Base-by-base conservation (phyloP, 1,284 basidiomycete species). In the Phellopilus nigrolimitatus region DNA sequence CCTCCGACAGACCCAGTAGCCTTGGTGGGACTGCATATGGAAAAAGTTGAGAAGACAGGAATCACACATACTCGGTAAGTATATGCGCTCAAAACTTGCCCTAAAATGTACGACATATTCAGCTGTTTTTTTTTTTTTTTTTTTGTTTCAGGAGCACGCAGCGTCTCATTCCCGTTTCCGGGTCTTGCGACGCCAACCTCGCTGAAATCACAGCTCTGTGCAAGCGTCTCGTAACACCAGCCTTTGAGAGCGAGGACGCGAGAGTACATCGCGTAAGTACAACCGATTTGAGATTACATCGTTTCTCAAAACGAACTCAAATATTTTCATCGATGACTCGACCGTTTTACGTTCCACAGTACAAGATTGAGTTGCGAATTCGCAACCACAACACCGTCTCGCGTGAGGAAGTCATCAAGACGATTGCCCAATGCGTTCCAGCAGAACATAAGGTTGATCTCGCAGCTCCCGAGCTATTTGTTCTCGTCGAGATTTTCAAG, bases 401-500 rank as follows among this genome's bases (percentile, higher is more conserved):
- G 6, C 75, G 83, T 8, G 70, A 74, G 44, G 67, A 62, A 4
- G 66, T 90, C 21, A 82, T 90, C 24, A 73, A 86, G 51, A 74
- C 76, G 45, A 71, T 91, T 24, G 88, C 83, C 0, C 72, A 75
- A 55, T 85, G 81, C 58, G 77, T 90, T 13, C 87, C 88, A 0
- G 68, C 71, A 47, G 74, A 71, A 7, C 82, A 84, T 57, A 75
- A 66, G 4, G 88, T 91, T 12, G 75, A 85, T 49, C 67, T 91
- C 12, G 73, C 76, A 25, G 66, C 81, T 56, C 81, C 88, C 0
- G 76, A 85, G 39, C 65, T 87, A 1, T 88, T 87, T 54, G 75
- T 91, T 42, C 72, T 91, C 5, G 79, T 89, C 3, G 87, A 91
- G 60, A 72, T 91, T 8, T 90, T 89, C 73, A 91, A 90, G 76